These are phyloP conservation scores for Curvularia spicifera DNA, from an alignment of 2,329 filamentous ascomycete species.

Conservation along the genomic window DNA sequence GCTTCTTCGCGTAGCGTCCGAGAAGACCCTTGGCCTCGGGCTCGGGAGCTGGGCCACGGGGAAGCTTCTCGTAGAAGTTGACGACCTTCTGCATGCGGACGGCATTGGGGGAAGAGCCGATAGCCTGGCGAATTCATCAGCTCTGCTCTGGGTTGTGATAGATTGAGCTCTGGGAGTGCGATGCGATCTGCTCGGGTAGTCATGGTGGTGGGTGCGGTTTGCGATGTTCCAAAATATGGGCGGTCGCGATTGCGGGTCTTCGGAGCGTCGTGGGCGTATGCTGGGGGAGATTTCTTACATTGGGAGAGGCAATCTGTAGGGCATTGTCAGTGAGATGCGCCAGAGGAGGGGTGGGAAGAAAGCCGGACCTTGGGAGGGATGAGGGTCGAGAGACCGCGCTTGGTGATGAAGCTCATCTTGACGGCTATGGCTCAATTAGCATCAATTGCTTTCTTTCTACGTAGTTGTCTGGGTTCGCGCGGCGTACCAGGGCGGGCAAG, in stretches of 20 bases:
- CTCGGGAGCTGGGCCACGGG: slow-evolving; percentile 87
- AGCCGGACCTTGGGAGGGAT: slow-evolving; percentile 93
- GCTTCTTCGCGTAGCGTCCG: slow-evolving; percentile 81
- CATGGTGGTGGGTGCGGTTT: slow-evolving; percentile 24
- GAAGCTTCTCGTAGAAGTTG: slow-evolving; percentile 98
- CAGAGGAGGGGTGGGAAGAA: slow-evolving; percentile 16
- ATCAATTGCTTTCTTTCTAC: slow-evolving; percentile 37
- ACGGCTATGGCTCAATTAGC: slow-evolving; percentile 50
- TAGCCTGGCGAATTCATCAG: slow-evolving; percentile 67
- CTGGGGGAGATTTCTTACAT: slow-evolving; percentile 64
- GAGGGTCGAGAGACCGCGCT: slow-evolving; percentile 94
- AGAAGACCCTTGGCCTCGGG: slow-evolving; percentile 81
- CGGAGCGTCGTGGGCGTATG: slow-evolving; percentile 17
- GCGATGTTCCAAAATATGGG: slow-evolving; percentile 19
- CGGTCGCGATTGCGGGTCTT: slow-evolving; percentile 15
- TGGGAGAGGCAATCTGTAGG: slow-evolving; percentile 77
- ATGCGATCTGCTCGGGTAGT: neutral
- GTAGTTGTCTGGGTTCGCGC: slow-evolving; percentile 14
- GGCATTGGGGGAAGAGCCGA: slow-evolving; percentile 93
- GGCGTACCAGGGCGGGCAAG: slow-evolving; percentile 47
- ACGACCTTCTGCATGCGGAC: slow-evolving; percentile 97
- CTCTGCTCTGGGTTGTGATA: neutral
- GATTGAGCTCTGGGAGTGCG: neutral
- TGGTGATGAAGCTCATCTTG: slow-evolving; percentile 92
- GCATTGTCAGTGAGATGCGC: slow-evolving; percentile 47